Evolutionary conservation across 2,329 filamentous ascomycete genomes (phyloP), one percentile per base, ranked within the genome.

Genomic region (Fusarium sp.): DNA sequence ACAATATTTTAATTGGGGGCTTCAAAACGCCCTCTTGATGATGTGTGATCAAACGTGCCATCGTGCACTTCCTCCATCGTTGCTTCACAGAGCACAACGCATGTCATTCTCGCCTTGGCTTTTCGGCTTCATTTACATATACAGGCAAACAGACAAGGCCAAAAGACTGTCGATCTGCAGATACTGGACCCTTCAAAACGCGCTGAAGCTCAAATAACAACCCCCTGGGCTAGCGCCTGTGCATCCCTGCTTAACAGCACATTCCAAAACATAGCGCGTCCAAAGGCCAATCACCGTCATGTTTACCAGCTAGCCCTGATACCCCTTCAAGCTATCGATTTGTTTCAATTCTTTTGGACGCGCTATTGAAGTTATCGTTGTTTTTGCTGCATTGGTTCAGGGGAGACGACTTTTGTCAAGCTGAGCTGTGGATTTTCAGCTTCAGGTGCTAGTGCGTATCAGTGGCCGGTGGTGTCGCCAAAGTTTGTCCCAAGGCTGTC

Each of bases 1-100:
- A 46, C 46, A 57, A 17, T 20, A 23, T 51, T 63, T 63, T 63
- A 27, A 58, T 64, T 64, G 61, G 59, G 54, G 35, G 45, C 58
- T 43, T 25, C 5, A 13, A 4, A n/a, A 7, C 48, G 41, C 27
- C 60, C 58, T 45, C 40, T 63, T 49, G 45, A 54, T 46, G 32
- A 19, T 45, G 1, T 17, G 17, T 9, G 15, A n/a, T 35, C 17
- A n/a, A n/a, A n/a, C n/a, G 3, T 37, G 17, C 17, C 8, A 27
- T 14, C 22, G 20, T 30, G 17, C 27, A 41, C 19, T 41, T 40
- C 45, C 20, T 27, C 4, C 7, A 43, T 7, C 7, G 27, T n/a
- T 17, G 5, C 11, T 4, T 14, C n/a, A n/a, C 17, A 17, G 9
- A 37, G 17, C 33, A 17, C 17, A 17, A n/a, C 9, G 7, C 15